Base-by-base conservation (phyloP, 208 protist genomes). In the Perkinsela sp. region DNA sequence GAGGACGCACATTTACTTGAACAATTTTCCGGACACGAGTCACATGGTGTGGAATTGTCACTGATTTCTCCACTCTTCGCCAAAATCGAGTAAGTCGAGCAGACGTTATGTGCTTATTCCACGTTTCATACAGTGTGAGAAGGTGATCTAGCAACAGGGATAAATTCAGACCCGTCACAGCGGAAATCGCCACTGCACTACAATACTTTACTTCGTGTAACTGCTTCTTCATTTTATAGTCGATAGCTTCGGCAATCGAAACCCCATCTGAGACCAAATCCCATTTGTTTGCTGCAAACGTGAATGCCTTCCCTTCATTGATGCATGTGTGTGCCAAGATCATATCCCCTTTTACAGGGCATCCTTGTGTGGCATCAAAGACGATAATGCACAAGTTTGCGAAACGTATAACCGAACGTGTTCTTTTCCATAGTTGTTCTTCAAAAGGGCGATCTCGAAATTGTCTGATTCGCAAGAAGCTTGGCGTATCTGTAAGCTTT, bases 301-400 rank as follows among this genome's bases (percentile, higher is more conserved):
- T 57, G 71, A 93, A 89, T 13, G 85, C 80, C 29, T 86, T 72
- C 1, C 89, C 89, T 73, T 93, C 86, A 29, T 80, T 69, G 0
- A 85, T 85, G 22, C 89, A 72, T 67, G 78, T 81, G 77, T 90
- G 84, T 16, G 89, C 75, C 1, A 93, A 74, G 6, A 85, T 79
- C 81, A 93, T 90, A 72, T 93, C 86, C 71, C 87, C 89, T 76
- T 90, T 93, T 71, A 89, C 90, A 28, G 86, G 86, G 72, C 89
- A 84, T 0, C 86, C 86, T 69, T 92, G 83, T 1, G 86, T 90
- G 15, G 89, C 86, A 74, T 93, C 89, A 66, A 93, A 90, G 1
- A 90, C 81, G 28, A 93, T 81, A 67, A 90, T 73, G 1, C 87
- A 82, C 1, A 92, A 80, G 76, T 93, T 83, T 0, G 86, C 81